Conservation (phyloP, 495 filamentous ascomycete species). For the Xylaria cubensis region DNA sequence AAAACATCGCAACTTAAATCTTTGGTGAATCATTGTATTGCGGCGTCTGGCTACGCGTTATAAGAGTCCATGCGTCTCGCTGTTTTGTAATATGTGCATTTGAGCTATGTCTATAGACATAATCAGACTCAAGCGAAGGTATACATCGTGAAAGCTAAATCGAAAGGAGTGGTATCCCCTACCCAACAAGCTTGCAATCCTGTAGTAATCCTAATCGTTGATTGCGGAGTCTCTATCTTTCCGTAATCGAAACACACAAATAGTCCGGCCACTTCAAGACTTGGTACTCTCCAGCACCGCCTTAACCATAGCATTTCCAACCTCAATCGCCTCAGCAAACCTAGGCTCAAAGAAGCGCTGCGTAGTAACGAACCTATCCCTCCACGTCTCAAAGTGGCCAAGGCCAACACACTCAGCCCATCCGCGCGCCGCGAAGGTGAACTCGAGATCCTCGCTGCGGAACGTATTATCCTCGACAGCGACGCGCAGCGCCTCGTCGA, state of each 20-base stretch:
- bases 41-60: neutral
- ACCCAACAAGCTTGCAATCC: neutral
- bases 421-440: slow-evolving; percentile 92
- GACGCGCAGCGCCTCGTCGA: slow-evolving; percentile 85
- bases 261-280: neutral
- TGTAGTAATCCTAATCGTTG: neutral
- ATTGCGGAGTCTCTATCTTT: neutral
- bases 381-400: slow-evolving; percentile 89
- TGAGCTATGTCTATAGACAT: neutral
- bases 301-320: slow-evolving; percentile 97
- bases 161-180: neutral
- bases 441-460: slow-evolving; percentile 90
- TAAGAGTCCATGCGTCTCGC: neutral
- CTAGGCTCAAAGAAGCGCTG: slow-evolving; percentile 89
- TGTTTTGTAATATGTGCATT: neutral
- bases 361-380: slow-evolving; percentile 85
- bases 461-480: slow-evolving; percentile 89
- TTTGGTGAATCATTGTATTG: neutral
- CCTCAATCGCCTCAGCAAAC: slow-evolving; percentile 80
- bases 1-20: neutral
- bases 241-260: neutral
- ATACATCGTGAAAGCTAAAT: neutral
- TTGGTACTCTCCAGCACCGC: slow-evolving; percentile 82
- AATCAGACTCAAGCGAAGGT: neutral
- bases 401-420: slow-evolving; percentile 94